Evolutionary conservation across 768 basidiomycete genomes (phyloP).

Genomic region (Bullera alba): DNA sequence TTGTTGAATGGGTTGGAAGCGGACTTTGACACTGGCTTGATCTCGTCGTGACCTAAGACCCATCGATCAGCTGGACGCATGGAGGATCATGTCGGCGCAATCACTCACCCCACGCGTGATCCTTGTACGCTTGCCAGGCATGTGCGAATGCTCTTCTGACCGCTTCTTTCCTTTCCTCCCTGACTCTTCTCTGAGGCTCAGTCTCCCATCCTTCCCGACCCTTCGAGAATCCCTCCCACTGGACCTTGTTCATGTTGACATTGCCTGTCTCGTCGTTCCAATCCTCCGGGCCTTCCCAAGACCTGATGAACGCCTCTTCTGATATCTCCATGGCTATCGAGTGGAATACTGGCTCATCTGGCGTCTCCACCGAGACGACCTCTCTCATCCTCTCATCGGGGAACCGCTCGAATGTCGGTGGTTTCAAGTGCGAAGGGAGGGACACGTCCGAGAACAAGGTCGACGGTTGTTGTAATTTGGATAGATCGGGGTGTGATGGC

Average conservation of each 20-base stretch:
- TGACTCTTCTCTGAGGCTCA: slow-evolving; percentile 14
- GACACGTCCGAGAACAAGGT: slow-evolving; percentile 24
- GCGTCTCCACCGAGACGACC: slow-evolving; percentile 18
- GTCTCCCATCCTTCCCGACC: slow-evolving; percentile 19
- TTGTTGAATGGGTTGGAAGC: slow-evolving; percentile 42
- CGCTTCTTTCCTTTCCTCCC: slow-evolving; percentile 39
- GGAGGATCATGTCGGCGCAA: background rate
- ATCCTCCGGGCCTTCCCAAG: slow-evolving; percentile 16
- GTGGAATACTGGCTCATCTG: background rate
- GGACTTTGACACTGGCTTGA: slow-evolving; percentile 31
- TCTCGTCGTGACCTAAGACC: slow-evolving; percentile 40
- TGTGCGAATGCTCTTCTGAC: slow-evolving; percentile 40
- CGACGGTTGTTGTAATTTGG: slow-evolving; percentile 9
- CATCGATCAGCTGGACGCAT: slow-evolving; percentile 1
- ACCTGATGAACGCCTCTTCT: slow-evolving; percentile 10
- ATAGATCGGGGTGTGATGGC: slow-evolving; percentile 26
- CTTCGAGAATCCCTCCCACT: slow-evolving; percentile 28
- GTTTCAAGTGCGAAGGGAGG: slow-evolving; percentile 2
- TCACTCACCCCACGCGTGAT: slow-evolving; percentile 42
- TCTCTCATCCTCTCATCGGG: slow-evolving; percentile 16
- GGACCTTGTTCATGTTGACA: slow-evolving; percentile 19
- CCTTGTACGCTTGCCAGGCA: slow-evolving; percentile 45
- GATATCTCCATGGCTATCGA: background rate
- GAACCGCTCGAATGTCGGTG: slow-evolving; percentile 9
- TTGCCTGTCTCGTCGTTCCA: slow-evolving; percentile 18